phyloP scores from a whole-genome alignment of 2,329 filamentous ascomycete genomes.

The Aspergillus ruber region DNA sequence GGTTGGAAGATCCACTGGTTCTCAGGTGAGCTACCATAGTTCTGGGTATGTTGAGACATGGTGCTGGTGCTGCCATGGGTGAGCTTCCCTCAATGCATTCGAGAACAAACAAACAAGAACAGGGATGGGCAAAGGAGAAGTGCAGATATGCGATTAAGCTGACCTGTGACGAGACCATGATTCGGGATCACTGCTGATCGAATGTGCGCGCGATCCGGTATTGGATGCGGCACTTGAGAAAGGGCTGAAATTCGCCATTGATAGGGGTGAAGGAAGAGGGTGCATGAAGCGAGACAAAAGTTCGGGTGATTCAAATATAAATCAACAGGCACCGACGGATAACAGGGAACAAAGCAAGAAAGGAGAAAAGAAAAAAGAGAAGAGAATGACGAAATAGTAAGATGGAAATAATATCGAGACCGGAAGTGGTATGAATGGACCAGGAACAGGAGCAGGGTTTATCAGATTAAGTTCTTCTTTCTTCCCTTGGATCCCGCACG shows the following conservation, averaged over 20 bases:
- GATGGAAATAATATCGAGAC: neutral
- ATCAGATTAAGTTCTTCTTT: neutral
- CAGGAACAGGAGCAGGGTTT: neutral
- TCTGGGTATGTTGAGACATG: slow-evolving; percentile 23
- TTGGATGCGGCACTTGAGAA: slow-evolving; percentile 23
- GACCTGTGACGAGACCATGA: slow-evolving; percentile 29
- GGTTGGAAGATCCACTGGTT: slow-evolving; percentile 29
- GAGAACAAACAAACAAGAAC: neutral
- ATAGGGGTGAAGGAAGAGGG: slow-evolving; percentile 21
- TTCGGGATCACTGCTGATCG: slow-evolving; percentile 25
- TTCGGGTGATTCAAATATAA: no score
- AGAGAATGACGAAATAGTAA: neutral
- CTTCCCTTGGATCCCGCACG: neutral
- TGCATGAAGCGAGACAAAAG: slow-evolving; percentile 22
- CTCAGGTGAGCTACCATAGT: slow-evolving; percentile 23
- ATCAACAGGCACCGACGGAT: no score
- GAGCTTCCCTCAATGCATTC: slow-evolving; percentile 14
- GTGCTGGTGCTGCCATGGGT: slow-evolving; percentile 16
- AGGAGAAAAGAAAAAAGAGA: neutral
- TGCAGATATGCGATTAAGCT: slow-evolving; percentile 17
- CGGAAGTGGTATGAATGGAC: slow-evolving; percentile 1
- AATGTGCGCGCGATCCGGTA: slow-evolving; percentile 23
- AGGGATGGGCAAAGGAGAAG: neutral
- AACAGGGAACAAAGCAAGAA: neutral
- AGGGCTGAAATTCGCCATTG: slow-evolving; percentile 24